A percentile compares a stretch with the other conserved stretches of the same genome.
These are phyloP conservation scores for Eimeria maxima DNA, from an alignment of 169 alveolate genomes.

Conservation along the genomic window DNA sequence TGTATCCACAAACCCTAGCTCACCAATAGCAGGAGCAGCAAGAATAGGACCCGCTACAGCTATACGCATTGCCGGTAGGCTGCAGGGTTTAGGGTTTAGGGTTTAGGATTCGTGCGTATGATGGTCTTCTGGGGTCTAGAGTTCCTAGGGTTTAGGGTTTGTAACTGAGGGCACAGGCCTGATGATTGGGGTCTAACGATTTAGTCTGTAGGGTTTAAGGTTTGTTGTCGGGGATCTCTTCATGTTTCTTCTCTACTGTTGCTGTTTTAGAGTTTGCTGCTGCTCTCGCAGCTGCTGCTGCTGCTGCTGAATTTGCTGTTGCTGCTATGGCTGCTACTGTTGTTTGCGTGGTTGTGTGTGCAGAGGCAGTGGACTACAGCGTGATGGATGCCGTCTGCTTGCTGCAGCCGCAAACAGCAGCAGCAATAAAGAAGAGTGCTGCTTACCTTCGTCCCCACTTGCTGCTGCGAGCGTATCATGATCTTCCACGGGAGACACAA, in stretches of 20 bases:
- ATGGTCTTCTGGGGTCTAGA: too few relatives aligned
- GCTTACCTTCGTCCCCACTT: background rate
- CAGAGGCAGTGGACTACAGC: background rate
- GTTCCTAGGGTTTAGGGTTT: too few relatives aligned
- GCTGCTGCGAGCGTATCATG: background rate
- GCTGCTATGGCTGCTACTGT: background rate
- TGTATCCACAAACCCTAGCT: too few relatives aligned
- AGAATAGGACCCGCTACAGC: too few relatives aligned
- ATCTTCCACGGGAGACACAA: slow-evolving; percentile 1
- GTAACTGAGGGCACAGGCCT: too few relatives aligned
- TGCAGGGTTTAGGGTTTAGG: slow-evolving; percentile 25
- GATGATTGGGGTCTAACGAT: too few relatives aligned
- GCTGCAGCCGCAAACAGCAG: slow-evolving; percentile 27
- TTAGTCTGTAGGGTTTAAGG: too few relatives aligned
- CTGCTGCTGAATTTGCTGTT: background rate
- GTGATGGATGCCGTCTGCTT: background rate
- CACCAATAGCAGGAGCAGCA: too few relatives aligned
- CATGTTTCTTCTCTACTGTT: background rate
- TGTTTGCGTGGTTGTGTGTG: background rate
- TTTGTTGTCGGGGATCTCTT: too few relatives aligned
- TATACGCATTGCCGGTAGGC: background rate
- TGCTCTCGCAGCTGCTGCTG: slow-evolving; percentile 6
- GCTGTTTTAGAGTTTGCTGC: slow-evolving; percentile 1
- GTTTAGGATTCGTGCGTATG: background rate
- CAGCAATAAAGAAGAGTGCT: background rate